phyloP scores from a whole-genome alignment of 768 basidiomycete species.

The Tubosaeta brunneosetosa region DNA sequence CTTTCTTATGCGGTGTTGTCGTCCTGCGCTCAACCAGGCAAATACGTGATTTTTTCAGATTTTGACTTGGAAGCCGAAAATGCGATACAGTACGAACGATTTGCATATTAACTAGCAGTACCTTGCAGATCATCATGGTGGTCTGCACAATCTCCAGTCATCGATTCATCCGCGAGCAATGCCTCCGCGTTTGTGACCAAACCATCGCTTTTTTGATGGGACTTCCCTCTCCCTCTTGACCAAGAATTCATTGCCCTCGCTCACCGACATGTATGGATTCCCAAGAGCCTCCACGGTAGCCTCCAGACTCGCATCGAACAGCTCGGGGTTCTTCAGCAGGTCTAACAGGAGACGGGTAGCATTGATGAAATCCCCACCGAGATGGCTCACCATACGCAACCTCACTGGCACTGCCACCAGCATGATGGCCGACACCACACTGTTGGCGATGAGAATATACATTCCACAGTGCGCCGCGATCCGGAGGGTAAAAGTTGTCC shows the following conservation, averaged over 20 bases:
- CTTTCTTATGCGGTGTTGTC: too few species aligned
- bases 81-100: too few species aligned
- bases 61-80: too few species aligned
- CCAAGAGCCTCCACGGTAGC: neutral
- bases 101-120: too few species aligned
- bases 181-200: neutral
- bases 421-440: slow-evolving; percentile 2
- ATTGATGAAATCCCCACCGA: slow-evolving; percentile 3
- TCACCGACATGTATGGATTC: slow-evolving; percentile 4
- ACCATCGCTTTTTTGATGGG: neutral
- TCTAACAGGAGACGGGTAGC: neutral
- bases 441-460: slow-evolving; percentile 4
- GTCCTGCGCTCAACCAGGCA: too few species aligned
- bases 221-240: neutral
- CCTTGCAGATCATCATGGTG: too few species aligned
- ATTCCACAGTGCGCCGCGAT: neutral
- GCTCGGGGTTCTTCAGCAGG: neutral
- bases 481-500: neutral
- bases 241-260: neutral
- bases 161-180: neutral
- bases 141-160: neutral
- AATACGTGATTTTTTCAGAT: too few species aligned
- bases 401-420: neutral
- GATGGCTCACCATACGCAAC: neutral
- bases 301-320: slow-evolving; percentile 2